Base-by-base conservation (phyloP, 1,284 basidiomycete genomes). In the Rhodotorula sp. region DNA sequence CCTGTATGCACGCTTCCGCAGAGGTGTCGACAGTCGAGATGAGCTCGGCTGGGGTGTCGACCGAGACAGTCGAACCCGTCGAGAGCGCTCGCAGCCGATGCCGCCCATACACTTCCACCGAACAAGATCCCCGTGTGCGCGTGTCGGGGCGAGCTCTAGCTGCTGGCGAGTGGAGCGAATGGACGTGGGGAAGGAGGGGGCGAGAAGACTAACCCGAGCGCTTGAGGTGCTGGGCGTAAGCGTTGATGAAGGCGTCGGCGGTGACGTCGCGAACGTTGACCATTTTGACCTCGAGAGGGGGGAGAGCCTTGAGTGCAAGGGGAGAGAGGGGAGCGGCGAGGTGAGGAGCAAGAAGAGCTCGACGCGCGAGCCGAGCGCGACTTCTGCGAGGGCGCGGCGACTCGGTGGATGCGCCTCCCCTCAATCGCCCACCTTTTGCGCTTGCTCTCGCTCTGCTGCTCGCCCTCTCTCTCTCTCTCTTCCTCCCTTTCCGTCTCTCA, bases 211-310 rank as follows among this genome's bases (percentile, higher is more conserved):
- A 61, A 68, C 71, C 69, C 42, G 69, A 72, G 59, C 68, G 60
- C 67, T 74, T 72, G 57, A 72, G 67, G 70, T 71, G 94, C 80
- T 90, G 91, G 78, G 92, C 85, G 83, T 96, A 96, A 80, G 93
- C 93, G 75, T 86, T 79, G 51, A 69, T 67, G 64, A 69, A 68
- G 63, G 61, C 88, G 77, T 93, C 91, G 80, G 94, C 90, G 83
- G 80, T 77, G 75, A 82, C 80, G 78, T 83, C 81, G 72, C 79
- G 77, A 71, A 82, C 80, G 58, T 49, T 54, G 51, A 66, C 64
- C 69, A 71, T 74, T 60, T 17, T 48, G 46, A 56, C 33, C 55
- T 37, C 45, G 22, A 64, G 29, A 22, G 45, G 55, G 57, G 54
- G 61, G 69, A 68, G 61, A 62, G 62, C 67, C 56, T 63, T 68